Base-by-base conservation (phyloP, 192 early-diverging fungal species). In the Coemansia sp. region DNA sequence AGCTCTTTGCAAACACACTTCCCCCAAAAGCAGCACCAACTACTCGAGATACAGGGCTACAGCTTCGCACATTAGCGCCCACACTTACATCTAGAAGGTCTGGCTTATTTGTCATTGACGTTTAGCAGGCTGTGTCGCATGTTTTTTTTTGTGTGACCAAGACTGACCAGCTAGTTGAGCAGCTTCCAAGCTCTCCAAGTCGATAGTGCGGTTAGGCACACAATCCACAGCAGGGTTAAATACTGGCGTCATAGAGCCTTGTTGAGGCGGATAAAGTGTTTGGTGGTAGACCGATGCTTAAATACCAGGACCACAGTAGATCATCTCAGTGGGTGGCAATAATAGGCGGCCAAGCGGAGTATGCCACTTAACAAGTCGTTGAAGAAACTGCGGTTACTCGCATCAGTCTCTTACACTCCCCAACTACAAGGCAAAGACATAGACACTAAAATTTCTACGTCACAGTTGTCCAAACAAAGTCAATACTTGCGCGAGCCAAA, bases 401-500 rank as follows among this genome's bases (percentile, higher is more conserved):
- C 33, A 3, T 36, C 59, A 7, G 18, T 33, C 33, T 13, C 34
- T 34, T 5, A 6, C n/a, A 2, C 59, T 12, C 42, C n/a, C 42
- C 40, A 24, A 20, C 36, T 43, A 40, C 63, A 24, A 18, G 42
- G 44, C 29, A 15, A 16, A 6, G 16, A n/a, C 61, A 63, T 20
- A 5, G 61, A 42, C 22, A 63, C 36, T 5, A 40, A 10, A 27
- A 67, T 54, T 43, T 81, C 71, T 57, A 81, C 64, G 38, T 79
- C 77, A 65, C 68, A 72, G 22, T 31, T 36, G n/a, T 69, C 62
- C 0, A 22, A 70, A 52, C 68, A 62, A 15, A 79, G 29, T 22
- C 65, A 57, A 13, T 79, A 79, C 3, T 38, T 4, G 22, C 69
- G 77, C 61, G 77, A 79, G 12, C 77, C 77, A 24, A 73, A 69